Base-by-base conservation (phyloP, 495 filamentous ascomycete genomes). In the Podospora anserina region DNA sequence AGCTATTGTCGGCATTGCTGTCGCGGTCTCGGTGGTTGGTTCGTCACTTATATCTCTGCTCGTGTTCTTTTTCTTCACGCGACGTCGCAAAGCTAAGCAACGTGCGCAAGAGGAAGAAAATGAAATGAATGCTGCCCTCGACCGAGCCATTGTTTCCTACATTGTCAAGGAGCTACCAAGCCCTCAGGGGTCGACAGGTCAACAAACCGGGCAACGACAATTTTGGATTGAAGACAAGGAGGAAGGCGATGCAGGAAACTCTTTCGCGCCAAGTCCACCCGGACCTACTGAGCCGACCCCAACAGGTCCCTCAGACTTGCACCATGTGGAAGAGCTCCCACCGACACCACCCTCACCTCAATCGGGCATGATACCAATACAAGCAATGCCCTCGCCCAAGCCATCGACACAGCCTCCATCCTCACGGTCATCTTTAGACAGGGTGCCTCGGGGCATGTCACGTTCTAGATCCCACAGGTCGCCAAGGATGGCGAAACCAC, bases 121-220 rank as follows among this genome's bases (percentile, higher is more conserved):
- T n/a, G 61, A 70, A 4, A 72, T 68, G 32, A 76, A 63, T 68
- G 66, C 49, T 1, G 75, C 75, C 4, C 67, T 76, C 0, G 75
- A 75, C 53, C 74, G 75, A 16, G 74, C 74, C 2, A 71, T 76
- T 18, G 70, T 77, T 11, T 75, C 71, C 67, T 77, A 76, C 56
- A 76, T 73, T 57, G 74, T 64, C 19, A 76, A 77, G 19, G 74
- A 77, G 34, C 63, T 65, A 2, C 39, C 75, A 4, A 73, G 32
- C 16, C 66, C 66, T 7, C 66, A 57, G 0, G 69, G 49, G 1
- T 30, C 61, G 4, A 1, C 27, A 2, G 55, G 55, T n/a, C n/a
- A 19, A 19, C 23, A 5, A 13, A 58, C 55, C 23, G n/a, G 9
- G 19, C n/a, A 19, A 26, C 5, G 23, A 7, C 23, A 19, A n/a